These are phyloP conservation scores for Neonothopanus nambi DNA, from an alignment of 1,284 basidiomycete species.

Conservation along the genomic window DNA sequence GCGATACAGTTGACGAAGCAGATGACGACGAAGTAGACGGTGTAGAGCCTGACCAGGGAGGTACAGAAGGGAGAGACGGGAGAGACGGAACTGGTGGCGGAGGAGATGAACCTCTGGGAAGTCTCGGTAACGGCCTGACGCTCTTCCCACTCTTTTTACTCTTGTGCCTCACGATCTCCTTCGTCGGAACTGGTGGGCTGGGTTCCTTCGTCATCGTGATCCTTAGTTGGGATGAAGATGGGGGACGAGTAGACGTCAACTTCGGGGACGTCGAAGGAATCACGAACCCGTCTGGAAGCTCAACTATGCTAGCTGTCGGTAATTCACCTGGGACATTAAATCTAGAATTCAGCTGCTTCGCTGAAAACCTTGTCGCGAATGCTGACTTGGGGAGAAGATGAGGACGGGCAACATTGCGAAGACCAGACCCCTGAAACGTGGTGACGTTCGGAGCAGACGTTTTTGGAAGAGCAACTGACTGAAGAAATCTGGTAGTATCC, in stretches of 20 bases:
- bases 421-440: constrained; percentile 9
- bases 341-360: not conserved
- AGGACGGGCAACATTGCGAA: not conserved
- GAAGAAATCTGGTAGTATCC: not conserved
- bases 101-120: constrained; percentile 10
- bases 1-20: not conserved
- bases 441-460: not conserved
- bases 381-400: constrained; percentile 7
- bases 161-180: not conserved
- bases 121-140: constrained; percentile 12
- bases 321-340: not conserved
- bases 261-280: constrained; percentile 2
- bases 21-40: not conserved
- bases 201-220: constrained; percentile 1
- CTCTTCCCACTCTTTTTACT: not conserved
- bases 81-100: constrained; percentile 10
- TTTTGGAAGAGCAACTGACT: not conserved
- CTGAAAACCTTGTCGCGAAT: constrained; percentile 8
- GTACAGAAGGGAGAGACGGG: not conserved
- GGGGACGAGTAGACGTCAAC: not conserved
- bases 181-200: not conserved
- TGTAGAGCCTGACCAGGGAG: not conserved
- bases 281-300: constrained; percentile 10
- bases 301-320: constrained; percentile 9
- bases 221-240: not conserved